phyloP scores from a whole-genome alignment of 2,329 filamentous ascomycete species.

The Fusarium tanahbumbuense region DNA sequence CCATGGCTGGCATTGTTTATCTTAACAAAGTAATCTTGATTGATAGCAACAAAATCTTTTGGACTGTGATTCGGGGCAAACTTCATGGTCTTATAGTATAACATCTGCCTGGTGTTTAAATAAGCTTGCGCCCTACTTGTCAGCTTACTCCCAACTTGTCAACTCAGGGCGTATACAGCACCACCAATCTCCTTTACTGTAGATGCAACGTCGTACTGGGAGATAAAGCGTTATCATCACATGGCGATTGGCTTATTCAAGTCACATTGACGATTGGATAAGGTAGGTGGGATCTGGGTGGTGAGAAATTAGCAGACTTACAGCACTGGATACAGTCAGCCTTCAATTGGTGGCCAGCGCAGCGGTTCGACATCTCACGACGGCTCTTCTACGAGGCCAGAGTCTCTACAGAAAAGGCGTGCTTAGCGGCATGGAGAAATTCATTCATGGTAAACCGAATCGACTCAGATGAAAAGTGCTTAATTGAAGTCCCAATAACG shows the following conservation, averaged over 20 bases:
- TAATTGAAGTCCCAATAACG: not conserved
- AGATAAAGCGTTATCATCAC: not conserved
- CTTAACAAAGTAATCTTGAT: not conserved
- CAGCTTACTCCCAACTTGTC: not conserved
- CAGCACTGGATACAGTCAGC: not conserved
- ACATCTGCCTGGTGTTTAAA: not conserved
- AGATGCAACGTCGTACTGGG: too few relatives aligned
- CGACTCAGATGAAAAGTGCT: not conserved
- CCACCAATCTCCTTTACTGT: not conserved
- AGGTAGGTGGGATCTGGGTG: too few relatives aligned
- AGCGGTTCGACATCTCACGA: not conserved
- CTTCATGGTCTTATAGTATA: not conserved
- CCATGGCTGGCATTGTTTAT: conserved; percentile 16
- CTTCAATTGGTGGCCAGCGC: not conserved
- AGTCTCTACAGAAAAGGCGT: not conserved
- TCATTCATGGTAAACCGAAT: too few relatives aligned
- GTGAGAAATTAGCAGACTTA: not conserved
- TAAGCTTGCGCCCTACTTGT: not conserved
- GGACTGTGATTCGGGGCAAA: not conserved
- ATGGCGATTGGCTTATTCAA: not conserved
- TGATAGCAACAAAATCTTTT: not conserved
- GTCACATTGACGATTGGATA: too few relatives aligned
- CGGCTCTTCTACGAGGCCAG: not conserved
- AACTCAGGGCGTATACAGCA: not conserved
- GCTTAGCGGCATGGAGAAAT: not conserved